Conservation (phyloP, 306 rosid species). For the Delonix regia region DNA sequence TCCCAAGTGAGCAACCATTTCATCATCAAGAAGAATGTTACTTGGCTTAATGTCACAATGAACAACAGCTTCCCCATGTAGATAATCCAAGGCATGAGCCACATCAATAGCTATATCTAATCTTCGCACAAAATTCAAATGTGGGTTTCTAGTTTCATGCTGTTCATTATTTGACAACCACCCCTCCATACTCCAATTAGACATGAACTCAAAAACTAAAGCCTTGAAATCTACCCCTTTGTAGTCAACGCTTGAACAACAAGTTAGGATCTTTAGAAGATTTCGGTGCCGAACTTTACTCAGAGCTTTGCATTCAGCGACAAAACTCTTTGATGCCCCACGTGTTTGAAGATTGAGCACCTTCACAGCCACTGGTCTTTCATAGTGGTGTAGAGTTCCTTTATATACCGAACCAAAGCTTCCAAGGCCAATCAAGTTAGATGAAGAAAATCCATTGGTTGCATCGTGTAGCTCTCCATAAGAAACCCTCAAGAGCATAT, state of each 20-base stretch:
- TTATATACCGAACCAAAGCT: conserved; percentile 47
- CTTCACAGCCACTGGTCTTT: conserved; percentile 35
- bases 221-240: conserved; percentile 43
- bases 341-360: conserved; percentile 37
- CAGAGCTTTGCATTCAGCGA: conserved; percentile 41
- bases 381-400: conserved; percentile 37
- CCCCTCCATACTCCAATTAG: conserved; percentile 44
- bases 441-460: conserved; percentile 44
- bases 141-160: not conserved
- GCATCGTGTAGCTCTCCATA: conserved; percentile 44
- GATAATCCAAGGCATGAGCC: conserved; percentile 49
- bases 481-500: conserved; percentile 32
- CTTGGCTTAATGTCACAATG: conserved; percentile 61
- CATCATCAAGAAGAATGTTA: conserved; percentile 46
- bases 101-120: conserved; percentile 48
- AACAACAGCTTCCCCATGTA: conserved; percentile 42
- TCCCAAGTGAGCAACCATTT: conserved; percentile 42
- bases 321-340: conserved; percentile 50
- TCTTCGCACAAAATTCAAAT: conserved; percentile 18
- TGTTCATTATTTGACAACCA: conserved; percentile 29
- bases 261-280: conserved; percentile 35
- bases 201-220: conserved; percentile 43
- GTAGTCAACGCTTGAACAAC: conserved; percentile 42
- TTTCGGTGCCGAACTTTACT: conserved; percentile 35
- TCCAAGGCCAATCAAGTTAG: conserved; percentile 40